phyloP scores from a whole-genome alignment of 331 rosid species.

The Acacia concinna region DNA sequence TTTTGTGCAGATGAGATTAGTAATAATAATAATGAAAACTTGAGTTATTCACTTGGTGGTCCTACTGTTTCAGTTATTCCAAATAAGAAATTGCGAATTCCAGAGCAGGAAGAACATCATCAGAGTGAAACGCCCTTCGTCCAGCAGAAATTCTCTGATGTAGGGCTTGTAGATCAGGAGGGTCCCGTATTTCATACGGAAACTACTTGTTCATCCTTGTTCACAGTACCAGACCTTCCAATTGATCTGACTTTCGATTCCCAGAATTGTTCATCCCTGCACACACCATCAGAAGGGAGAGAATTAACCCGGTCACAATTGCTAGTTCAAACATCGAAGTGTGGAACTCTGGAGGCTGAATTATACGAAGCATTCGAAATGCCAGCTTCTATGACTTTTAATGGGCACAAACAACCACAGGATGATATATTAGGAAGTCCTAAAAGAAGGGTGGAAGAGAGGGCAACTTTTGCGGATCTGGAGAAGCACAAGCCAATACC shows the following conservation, averaged over 20 bases:
- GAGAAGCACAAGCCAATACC: neutral
- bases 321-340: constrained; percentile 1
- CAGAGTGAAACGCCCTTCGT: neutral
- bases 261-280: neutral
- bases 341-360: neutral
- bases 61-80: neutral
- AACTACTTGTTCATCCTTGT: constrained; percentile 13
- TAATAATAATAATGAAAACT: neutral
- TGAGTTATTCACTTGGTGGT: neutral
- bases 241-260: neutral
- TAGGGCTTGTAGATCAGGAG: constrained; percentile 15
- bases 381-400: constrained; percentile 8
- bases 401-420: neutral
- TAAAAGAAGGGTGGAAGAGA: neutral
- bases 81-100: neutral
- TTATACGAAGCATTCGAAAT: neutral
- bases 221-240: neutral
- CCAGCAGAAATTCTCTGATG: neutral
- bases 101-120: neutral
- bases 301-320: neutral
- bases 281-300: neutral
- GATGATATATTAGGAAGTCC: neutral
- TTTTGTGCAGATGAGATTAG: neutral
- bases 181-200: neutral
- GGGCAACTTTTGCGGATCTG: neutral